phyloP scores from a whole-genome alignment of 1,284 basidiomycete genomes.

The Apiotrichum siamense region DNA sequence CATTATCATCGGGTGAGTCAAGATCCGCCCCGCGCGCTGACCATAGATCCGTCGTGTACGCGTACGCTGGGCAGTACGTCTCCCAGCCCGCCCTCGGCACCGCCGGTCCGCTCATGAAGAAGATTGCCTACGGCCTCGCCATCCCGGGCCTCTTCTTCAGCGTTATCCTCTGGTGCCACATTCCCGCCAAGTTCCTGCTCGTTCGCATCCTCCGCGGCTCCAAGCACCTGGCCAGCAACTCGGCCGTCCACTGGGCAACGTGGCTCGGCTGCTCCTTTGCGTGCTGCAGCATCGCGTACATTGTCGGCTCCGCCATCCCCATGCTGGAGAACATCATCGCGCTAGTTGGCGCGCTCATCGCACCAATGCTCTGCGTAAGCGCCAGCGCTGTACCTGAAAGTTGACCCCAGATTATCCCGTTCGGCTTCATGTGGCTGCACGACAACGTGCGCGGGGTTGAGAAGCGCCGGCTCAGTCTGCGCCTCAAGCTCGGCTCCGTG shows the following conservation, averaged over 20 bases:
- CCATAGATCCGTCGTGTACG: constrained; percentile 15
- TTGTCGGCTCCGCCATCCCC: constrained; percentile 32
- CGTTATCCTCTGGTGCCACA: constrained; percentile 17
- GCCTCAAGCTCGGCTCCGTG: constrained; percentile 1
- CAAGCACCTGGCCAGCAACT: constrained; percentile 27
- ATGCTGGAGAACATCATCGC: constrained; percentile 29
- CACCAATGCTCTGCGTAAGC: constrained; percentile 27
- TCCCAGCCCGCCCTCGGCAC: constrained; percentile 42
- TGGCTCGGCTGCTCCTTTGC: constrained; percentile 26
- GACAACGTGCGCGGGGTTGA: constrained; percentile 16
- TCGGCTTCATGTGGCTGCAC: constrained; percentile 32
- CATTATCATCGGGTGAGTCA: constrained; percentile 32
- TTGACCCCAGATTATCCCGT: too few relatives aligned
- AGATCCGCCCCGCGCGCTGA: too few relatives aligned
- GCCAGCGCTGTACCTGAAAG: too few relatives aligned
- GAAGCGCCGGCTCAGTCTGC: not conserved
- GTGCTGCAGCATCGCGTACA: constrained; percentile 28
- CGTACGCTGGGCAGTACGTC: constrained; percentile 42
- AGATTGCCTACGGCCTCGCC: constrained; percentile 44
- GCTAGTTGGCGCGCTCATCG: constrained; percentile 35
- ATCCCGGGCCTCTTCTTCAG: constrained; percentile 32
- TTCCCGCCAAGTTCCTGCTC: constrained; percentile 36
- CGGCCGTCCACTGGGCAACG: constrained; percentile 28
- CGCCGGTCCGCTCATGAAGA: constrained; percentile 43
- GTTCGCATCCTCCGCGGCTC: constrained; percentile 29